These are phyloP conservation scores for Epithemia pelagica DNA, from an alignment of 108 stramenopile genomes.

Conservation along the genomic window DNA sequence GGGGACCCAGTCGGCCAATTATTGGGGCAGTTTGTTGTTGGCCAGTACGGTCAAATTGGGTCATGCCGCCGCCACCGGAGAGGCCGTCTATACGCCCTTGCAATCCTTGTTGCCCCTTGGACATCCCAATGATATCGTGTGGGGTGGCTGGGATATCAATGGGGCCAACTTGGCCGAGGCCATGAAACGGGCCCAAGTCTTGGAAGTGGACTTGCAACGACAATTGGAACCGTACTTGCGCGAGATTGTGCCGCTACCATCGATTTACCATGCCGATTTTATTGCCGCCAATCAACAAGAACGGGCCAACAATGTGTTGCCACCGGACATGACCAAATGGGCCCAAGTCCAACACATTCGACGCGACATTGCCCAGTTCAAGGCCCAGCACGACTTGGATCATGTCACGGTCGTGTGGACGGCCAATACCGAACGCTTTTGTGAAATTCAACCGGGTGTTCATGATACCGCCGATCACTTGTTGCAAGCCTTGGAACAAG, in stretches of 20 bases:
- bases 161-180: conserved; percentile 85
- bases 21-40: conserved; percentile 92
- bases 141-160: conserved; percentile 98
- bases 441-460: conserved; percentile 86
- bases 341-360: conserved; percentile 92
- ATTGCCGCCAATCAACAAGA: conserved; percentile 98
- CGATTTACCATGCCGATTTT: conserved; percentile 93
- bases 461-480: conserved; percentile 92
- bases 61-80: conserved; percentile 62
- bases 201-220: conserved; percentile 87
- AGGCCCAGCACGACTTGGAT: conserved; percentile 75
- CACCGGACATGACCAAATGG: conserved; percentile 86
- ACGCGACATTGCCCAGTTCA: conserved; percentile 91
- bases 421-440: conserved; percentile 97
- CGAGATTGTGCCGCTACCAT: conserved; percentile 82
- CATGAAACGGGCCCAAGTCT: conserved; percentile 86
- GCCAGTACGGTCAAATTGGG: conserved; percentile 92
- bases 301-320: conserved; percentile 92
- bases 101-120: conserved; percentile 89
- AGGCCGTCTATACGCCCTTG: conserved; percentile 87
- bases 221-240: conserved; percentile 91
- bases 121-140: conserved; percentile 91
- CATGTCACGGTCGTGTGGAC: conserved; percentile 96
- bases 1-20: conserved; percentile 83
- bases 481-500: conserved; percentile 79